Evolutionary conservation across 148 eudicot genomes (phyloP).

Genomic region (Fagopyrum homotropicum): DNA sequence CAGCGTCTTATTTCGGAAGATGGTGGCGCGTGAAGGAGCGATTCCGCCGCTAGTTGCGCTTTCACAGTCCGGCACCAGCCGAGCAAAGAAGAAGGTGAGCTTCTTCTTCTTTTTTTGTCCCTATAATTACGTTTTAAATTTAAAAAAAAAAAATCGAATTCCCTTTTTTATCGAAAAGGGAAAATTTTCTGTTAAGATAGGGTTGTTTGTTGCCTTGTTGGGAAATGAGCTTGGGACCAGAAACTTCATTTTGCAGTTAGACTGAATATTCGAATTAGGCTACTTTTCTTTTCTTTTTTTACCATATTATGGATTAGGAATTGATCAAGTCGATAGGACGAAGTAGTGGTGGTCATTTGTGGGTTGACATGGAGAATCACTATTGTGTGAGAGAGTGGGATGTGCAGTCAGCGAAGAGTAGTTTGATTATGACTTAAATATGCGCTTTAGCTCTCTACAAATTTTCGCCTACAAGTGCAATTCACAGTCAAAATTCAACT

Average conservation of each 20-base stretch:
- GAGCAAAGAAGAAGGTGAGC: conserved; percentile 76
- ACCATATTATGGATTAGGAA: background rate
- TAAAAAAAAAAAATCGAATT: background rate
- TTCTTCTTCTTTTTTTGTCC: background rate
- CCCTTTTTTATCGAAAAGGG: background rate
- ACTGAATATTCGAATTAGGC: background rate
- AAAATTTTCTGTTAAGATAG: background rate
- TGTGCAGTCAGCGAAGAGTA: background rate
- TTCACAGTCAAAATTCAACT: too few relatives aligned
- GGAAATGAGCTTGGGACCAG: background rate
- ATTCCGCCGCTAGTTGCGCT: conserved; percentile 84
- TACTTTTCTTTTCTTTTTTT: background rate
- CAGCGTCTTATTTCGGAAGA: conserved; percentile 47
- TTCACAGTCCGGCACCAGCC: conserved; percentile 74
- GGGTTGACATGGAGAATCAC: conserved; percentile 6
- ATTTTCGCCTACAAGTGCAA: background rate
- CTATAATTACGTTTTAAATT: background rate
- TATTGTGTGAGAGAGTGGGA: background rate
- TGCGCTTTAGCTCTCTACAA: background rate
- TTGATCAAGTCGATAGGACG: background rate
- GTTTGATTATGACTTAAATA: background rate
- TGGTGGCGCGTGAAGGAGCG: conserved; percentile 96
- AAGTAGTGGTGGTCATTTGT: conserved; percentile 8
- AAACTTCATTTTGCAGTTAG: background rate
- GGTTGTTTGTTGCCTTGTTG: conserved; percentile 8